Conservation (phyloP, 257 asterid genomes). For the Solanum pimpinellifolium region DNA sequence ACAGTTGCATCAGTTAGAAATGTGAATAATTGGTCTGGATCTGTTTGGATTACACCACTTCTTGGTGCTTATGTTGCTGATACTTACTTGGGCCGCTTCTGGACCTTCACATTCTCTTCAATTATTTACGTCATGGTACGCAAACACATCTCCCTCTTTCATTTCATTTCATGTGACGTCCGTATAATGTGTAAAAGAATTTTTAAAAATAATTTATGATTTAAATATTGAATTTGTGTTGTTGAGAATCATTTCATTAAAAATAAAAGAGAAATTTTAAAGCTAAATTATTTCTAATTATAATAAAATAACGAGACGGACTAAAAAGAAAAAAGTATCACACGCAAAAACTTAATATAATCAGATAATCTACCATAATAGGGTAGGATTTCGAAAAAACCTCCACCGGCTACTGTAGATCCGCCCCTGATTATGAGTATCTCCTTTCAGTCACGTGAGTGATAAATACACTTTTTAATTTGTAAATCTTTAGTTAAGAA, state of each 20-base stretch:
- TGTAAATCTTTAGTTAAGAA: neutral
- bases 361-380: neutral
- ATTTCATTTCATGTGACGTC: too few relatives aligned
- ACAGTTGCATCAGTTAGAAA: slow-evolving; percentile 67
- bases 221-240: too few relatives aligned
- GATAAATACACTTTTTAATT: neutral
- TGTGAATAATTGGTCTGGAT: slow-evolving; percentile 85
- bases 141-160: neutral
- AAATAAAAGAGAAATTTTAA: too few relatives aligned
- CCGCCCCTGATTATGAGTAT: neutral
- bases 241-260: too few relatives aligned
- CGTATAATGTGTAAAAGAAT: too few relatives aligned
- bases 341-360: too few relatives aligned
- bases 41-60: slow-evolving; percentile 88
- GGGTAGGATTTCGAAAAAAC: neutral
- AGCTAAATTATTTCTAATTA: too few relatives aligned
- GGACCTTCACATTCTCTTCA: slow-evolving; percentile 86
- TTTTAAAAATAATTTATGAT: too few relatives aligned
- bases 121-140: slow-evolving; percentile 68
- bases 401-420: neutral
- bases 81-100: slow-evolving; percentile 74
- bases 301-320: too few relatives aligned
- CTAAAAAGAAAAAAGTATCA: too few relatives aligned
- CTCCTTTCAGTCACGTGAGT: neutral
- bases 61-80: slow-evolving; percentile 82